Conservation (phyloP, 495 filamentous ascomycete species). For the Staphylotrichum tortipilum region DNA sequence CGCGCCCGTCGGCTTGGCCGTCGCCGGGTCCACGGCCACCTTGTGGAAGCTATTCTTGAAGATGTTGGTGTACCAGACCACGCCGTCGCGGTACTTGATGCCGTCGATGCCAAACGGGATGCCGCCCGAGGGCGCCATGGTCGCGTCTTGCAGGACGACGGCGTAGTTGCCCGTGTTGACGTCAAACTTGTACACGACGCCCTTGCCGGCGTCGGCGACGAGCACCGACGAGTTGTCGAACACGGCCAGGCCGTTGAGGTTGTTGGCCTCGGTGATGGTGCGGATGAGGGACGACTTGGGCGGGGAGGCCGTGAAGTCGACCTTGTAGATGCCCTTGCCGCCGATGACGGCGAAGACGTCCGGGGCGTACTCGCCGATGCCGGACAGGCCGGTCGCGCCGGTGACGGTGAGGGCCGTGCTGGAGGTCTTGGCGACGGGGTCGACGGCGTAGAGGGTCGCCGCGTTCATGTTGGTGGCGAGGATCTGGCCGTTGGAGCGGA, state of each 20-base stretch:
- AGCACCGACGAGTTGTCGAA: slow-evolving; percentile 33
- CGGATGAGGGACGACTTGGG: slow-evolving; percentile 29
- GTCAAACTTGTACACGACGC: slow-evolving; percentile 33
- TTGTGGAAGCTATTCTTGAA: slow-evolving; percentile 37
- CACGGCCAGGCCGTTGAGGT: slow-evolving; percentile 33
- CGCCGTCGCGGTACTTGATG: slow-evolving; percentile 27
- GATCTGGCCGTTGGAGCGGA: slow-evolving; percentile 37
- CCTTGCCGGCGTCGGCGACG: slow-evolving; percentile 33
- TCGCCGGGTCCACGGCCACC: slow-evolving; percentile 28
- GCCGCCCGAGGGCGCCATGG: slow-evolving; percentile 30
- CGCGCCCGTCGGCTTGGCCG: slow-evolving; percentile 28
- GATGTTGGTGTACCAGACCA: slow-evolving; percentile 39
- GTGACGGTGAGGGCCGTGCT: slow-evolving; percentile 25
- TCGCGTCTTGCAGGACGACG: slow-evolving; percentile 28
- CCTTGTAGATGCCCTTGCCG: slow-evolving; percentile 32
- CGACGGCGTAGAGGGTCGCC: slow-evolving; percentile 25
- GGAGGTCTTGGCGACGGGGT: slow-evolving; percentile 26
- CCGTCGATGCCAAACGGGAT: slow-evolving; percentile 32
- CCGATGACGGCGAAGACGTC: slow-evolving; percentile 37
- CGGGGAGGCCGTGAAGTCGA: slow-evolving; percentile 27
- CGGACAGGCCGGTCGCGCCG: slow-evolving; percentile 28
- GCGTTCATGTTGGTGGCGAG: slow-evolving; percentile 35
- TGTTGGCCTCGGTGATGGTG: slow-evolving; percentile 30
- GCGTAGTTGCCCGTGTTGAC: slow-evolving; percentile 29
- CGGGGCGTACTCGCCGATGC: slow-evolving; percentile 34